Percentiles rank a stretch among this genome's conserved stretches.
These are phyloP conservation scores for Candolleomyces efflorescens DNA, from an alignment of 768 basidiomycete genomes.

Conservation along the genomic window DNA sequence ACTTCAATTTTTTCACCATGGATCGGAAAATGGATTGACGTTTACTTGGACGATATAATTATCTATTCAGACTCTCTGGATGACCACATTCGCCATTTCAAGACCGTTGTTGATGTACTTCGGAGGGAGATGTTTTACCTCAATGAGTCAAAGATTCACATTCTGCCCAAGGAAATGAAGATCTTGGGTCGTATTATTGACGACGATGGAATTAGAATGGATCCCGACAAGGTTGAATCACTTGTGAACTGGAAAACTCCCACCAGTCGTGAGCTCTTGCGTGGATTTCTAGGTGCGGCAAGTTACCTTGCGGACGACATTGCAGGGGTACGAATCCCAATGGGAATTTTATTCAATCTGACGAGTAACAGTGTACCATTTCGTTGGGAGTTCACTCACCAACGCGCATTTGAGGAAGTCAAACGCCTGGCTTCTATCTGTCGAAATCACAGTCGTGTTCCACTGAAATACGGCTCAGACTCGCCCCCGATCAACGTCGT, in stretches of 20 bases:
- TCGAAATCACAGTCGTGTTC: conserved; percentile 14
- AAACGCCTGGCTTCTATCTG: conserved; percentile 15
- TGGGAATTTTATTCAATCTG: conserved; percentile 21
- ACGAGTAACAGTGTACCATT: conserved; percentile 14
- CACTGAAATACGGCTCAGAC: conserved; percentile 14
- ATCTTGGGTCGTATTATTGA: conserved; percentile 31
- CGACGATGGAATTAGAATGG: conserved; percentile 30
- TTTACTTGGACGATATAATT: conserved; percentile 13
- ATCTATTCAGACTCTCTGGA: conserved; percentile 21
- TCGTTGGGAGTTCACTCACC: conserved; percentile 16
- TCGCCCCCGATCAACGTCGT: conserved; percentile 21
- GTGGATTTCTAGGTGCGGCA: conserved; percentile 5
- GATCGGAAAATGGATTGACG: conserved; percentile 7
- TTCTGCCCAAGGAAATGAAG: conserved; percentile 19
- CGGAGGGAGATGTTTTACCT: conserved; percentile 20
- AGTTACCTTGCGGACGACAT: conserved; percentile 19
- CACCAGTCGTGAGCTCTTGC: conserved; percentile 12
- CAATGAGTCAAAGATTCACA: conserved; percentile 7
- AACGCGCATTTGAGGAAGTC: conserved; percentile 26
- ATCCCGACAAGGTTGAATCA: conserved; percentile 30
- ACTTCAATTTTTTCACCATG: conserved; percentile 10
- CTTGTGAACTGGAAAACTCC: conserved; percentile 20
- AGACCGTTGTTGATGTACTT: conserved; percentile 19
- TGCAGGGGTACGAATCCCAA: conserved; percentile 20
- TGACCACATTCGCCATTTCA: conserved; percentile 24